Evolutionary conservation across 2,329 filamentous ascomycete species (phyloP).

Genomic region (Aspergillus glaucus): DNA sequence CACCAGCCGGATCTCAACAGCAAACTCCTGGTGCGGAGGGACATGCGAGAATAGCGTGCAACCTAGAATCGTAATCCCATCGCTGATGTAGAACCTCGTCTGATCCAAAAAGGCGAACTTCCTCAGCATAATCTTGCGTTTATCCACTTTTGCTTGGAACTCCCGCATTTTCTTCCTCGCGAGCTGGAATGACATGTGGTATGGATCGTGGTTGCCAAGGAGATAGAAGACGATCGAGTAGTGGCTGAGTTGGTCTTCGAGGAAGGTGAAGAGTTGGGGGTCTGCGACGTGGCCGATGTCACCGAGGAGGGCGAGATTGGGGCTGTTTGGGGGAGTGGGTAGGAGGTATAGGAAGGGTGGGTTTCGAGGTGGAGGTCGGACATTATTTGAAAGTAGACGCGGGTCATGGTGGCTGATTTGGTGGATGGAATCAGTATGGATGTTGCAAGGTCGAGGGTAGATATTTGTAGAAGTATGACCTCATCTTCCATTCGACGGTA

Average conservation of each 20-base stretch:
- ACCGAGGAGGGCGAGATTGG: constrained; percentile 47
- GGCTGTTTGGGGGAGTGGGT: constrained; percentile 38
- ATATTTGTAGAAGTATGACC: too few species aligned
- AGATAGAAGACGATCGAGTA: constrained; percentile 46
- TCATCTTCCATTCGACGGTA: too few species aligned
- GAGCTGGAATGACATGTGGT: constrained; percentile 16
- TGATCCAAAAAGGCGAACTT: constrained; percentile 33
- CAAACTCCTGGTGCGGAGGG: constrained; percentile 23
- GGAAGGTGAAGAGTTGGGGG: constrained; percentile 35
- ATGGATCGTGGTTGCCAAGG: constrained; percentile 50
- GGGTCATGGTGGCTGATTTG: neutral
- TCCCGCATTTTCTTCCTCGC: constrained; percentile 9
- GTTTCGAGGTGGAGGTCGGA: constrained; percentile 51
- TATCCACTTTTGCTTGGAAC: constrained; percentile 10
- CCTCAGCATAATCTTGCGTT: constrained; percentile 6
- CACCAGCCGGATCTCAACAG: constrained; percentile 36
- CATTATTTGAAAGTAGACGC: constrained; percentile 34
- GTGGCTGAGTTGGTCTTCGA: constrained; percentile 38
- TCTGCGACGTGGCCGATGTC: constrained; percentile 43
- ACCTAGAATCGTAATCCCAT: constrained; percentile 32
- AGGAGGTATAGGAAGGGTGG: constrained; percentile 42
- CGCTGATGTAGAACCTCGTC: constrained; percentile 26
- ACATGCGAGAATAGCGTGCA: constrained; percentile 47
- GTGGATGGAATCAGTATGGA: too few species aligned
- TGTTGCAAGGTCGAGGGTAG: too few species aligned